Evolutionary conservation across 2,329 filamentous ascomycete genomes (phyloP).

Genomic region (Cladorrhinum sp.): DNA sequence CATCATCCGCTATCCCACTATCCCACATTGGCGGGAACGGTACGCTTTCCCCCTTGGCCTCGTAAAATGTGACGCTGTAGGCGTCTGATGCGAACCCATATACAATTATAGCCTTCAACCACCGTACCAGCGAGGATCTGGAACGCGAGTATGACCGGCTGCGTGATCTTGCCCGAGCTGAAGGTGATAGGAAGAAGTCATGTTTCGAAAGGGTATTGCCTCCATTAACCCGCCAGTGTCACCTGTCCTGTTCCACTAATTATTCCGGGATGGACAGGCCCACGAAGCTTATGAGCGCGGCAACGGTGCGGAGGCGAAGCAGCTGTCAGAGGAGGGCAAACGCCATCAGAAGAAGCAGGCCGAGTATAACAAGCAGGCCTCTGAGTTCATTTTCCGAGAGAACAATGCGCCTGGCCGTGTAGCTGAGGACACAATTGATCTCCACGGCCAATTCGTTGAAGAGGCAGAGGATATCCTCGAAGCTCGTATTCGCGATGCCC

Average conservation of each 20-base stretch:
- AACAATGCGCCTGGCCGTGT: conserved; percentile 81
- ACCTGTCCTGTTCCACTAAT: background rate
- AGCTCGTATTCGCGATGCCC: conserved; percentile 76
- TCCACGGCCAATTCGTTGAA: conserved; percentile 92
- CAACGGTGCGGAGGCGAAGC: conserved; percentile 79
- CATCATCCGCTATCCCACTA: conserved; percentile 39
- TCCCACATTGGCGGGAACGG: conserved; percentile 44
- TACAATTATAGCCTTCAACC: conserved; percentile 69
- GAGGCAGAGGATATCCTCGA: conserved; percentile 91
- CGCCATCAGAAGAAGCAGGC: conserved; percentile 80
- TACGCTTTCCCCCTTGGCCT: conserved; percentile 30
- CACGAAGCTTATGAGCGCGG: conserved; percentile 79
- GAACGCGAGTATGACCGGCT: conserved; percentile 92
- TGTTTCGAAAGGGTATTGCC: conserved; percentile 67
- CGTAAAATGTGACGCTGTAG: conserved; percentile 14
- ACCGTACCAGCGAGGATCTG: conserved; percentile 61
- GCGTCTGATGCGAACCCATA: conserved; percentile 7
- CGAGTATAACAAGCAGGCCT: conserved; percentile 84
- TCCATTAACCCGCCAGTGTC: background rate
- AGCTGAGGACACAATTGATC: conserved; percentile 78
- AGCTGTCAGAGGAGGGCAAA: conserved; percentile 77
- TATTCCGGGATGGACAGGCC: conserved; percentile 47
- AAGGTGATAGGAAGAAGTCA: conserved; percentile 72
- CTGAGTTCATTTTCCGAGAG: conserved; percentile 91
- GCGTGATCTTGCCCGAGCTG: conserved; percentile 75